Conservation (phyloP, 2,329 filamentous ascomycete genomes). For the Aspergillus novoparasiticus region DNA sequence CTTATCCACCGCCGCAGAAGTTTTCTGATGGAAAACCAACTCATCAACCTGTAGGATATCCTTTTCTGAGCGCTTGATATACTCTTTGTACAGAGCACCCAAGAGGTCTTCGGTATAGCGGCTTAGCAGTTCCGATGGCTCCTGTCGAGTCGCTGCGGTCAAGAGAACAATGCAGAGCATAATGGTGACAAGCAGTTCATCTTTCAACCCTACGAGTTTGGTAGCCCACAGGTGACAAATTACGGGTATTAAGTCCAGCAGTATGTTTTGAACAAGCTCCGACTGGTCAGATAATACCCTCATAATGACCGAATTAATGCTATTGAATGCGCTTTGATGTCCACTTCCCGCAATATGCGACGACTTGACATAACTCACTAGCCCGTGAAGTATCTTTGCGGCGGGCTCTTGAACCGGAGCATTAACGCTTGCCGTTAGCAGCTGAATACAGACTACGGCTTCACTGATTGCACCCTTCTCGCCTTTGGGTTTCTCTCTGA, state of each 20-base stretch:
- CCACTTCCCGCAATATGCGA: constrained; percentile 62
- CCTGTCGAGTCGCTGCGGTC: constrained; percentile 42
- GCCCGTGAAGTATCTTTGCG: constrained; percentile 57
- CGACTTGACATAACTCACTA: constrained; percentile 64
- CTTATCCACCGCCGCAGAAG: constrained; percentile 37
- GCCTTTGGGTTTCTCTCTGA: constrained; percentile 28
- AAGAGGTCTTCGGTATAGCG: constrained; percentile 64
- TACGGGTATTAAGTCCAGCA: constrained; percentile 67
- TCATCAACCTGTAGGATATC: constrained; percentile 79
- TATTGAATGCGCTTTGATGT: constrained; percentile 73
- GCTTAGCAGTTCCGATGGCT: constrained; percentile 42
- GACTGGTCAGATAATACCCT: constrained; percentile 70
- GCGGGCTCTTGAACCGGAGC: constrained; percentile 64
- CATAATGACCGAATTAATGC: constrained; percentile 71
- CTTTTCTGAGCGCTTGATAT: constrained; percentile 69
- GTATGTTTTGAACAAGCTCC: constrained; percentile 61
- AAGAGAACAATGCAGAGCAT: constrained; percentile 66
- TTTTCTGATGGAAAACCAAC: constrained; percentile 57
- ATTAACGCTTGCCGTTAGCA: constrained; percentile 66
- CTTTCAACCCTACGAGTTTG: constrained; percentile 67
- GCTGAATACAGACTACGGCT: constrained; percentile 66
- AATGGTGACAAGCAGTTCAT: constrained; percentile 76
- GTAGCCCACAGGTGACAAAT: constrained; percentile 76
- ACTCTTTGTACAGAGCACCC: constrained; percentile 76
- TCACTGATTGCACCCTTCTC: constrained; percentile 51